Evolutionary conservation across 2,329 filamentous ascomycete genomes (phyloP), one percentile per base, ranked within the genome.

Genomic region (Microsporum audouinii): DNA sequence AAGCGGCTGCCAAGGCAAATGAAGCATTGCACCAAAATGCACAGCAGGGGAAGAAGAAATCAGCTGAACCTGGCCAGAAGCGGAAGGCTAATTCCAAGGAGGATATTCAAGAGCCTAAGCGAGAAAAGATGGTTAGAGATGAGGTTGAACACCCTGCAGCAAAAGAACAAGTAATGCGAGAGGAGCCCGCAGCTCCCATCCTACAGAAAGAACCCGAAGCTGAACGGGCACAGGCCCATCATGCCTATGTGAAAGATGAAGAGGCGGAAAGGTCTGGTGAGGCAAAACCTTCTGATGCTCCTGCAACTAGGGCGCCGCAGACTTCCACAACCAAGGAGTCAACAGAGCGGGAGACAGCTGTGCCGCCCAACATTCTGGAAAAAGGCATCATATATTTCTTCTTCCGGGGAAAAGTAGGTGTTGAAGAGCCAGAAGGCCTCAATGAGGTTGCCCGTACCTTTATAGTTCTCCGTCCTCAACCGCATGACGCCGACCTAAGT

Each of bases 361-460:
- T 81, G 43, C 78, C 84, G 1, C 82, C 81, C 4, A 85, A 78
- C 62, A 84, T 95, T 29, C 79, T 95, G 1, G 91, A 96, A 70
- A 95, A 94, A 69, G 91, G 91, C 2, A 82, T 94, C 67, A 85
- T 96, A 66, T 95, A 95, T 78, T 95, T 95, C 80, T 95, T 95
- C 78, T 87, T 88, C 68, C 86, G 91, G 17, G 84, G 85, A 5
- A 85, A 89, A 10, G 88, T 96, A 41, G 83, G 84, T 58, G 80
- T 88, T 31, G 83, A 89, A 3, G 80, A 88, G 5, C 86, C 89
- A 0, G 80, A 86, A 17, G 80, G 81, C 53, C 78, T 92, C 0
- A 75, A 81, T 45, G 90, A 96, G 59, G 82, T 95, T 57, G 84
- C 88, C 47, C 86, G 89, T 57, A 90, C 82, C 64, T 92, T 87